Base-by-base conservation (phyloP, 179 eudicot species). In the Amaranthus tricolor region DNA sequence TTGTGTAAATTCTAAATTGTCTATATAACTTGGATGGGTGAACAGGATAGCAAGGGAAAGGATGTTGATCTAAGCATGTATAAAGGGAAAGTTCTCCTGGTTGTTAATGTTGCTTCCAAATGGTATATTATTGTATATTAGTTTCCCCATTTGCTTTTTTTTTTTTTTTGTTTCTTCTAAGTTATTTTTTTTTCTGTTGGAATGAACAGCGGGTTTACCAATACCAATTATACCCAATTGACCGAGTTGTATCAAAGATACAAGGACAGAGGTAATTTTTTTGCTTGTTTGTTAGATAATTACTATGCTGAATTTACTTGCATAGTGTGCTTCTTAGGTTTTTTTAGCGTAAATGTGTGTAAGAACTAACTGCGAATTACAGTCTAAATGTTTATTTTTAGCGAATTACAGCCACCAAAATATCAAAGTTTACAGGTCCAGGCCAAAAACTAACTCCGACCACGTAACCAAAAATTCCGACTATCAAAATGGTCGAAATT, bases 71-170 rank as follows among this genome's bases (percentile, higher is more conserved):
- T 91, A 14, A 88, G 86, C 51, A 74, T 80, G 44, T 91, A 89
- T 81, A 87, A 84, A 72, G 97, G 97, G 68, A 91, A 89, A 70
- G 92, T 90, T 40, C 84, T 90, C 53, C 92, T 93, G 13, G 84
- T 93, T 71, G 96, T 93, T 78, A 93, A 93, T 79, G 97, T 93
- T 77, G 97, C 97, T 81, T 93, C 97, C 43, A 89, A 88, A 86
- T 93, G 97, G 97, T 93, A 66, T 58, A 31, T 31, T 31, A 31
- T 31, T 31, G 40, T 31, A 24, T 24, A 24, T 24, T 24, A 31
- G 40, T 31, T 8, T 31, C 31, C 31, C 61, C 51, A 20, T 31
- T 40, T 10, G 5, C 52, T 52, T 51, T 51, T 52, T n/a, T 76
- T 6, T 2, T 45, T 21, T 10, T 40, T 75, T 67, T 62, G 6